phyloP scores from a whole-genome alignment of 1,284 basidiomycete species.

The Polyporus tsugae region DNA sequence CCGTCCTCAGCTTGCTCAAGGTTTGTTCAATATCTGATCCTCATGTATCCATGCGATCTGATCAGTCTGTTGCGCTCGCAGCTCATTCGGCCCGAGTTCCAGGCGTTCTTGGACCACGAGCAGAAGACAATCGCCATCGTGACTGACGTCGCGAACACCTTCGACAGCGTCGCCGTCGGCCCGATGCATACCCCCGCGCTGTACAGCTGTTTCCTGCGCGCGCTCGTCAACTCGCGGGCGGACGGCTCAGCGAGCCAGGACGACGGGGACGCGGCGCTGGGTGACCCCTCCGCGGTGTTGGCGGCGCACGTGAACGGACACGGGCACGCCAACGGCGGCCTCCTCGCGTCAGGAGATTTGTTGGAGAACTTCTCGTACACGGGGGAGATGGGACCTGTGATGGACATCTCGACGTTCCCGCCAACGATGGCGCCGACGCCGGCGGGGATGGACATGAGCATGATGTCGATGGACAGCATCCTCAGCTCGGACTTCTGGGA shows the following conservation, averaged over 20 bases:
- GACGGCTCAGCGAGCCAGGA: constrained; percentile 41
- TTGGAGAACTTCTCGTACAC: constrained; percentile 68
- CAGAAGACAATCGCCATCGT: constrained; percentile 76
- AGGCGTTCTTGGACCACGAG: constrained; percentile 78
- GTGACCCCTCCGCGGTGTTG: background rate
- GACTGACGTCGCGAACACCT: constrained; percentile 81
- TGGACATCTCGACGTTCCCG: constrained; percentile 82
- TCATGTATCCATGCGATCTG: background rate
- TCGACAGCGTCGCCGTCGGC: constrained; percentile 80
- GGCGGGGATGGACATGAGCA: constrained; percentile 54
- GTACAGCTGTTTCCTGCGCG: constrained; percentile 87
- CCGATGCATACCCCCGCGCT: constrained; percentile 85
- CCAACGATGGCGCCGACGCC: constrained; percentile 76
- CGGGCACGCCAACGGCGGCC: background rate
- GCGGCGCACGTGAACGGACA: constrained; percentile 16
- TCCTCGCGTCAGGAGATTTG: constrained; percentile 17
- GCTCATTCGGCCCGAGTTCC: constrained; percentile 86
- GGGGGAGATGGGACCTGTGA: constrained; percentile 82
- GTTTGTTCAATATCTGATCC: constrained; percentile 46
- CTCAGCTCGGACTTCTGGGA: constrained; percentile 85
- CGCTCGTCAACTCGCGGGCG: constrained; percentile 72
- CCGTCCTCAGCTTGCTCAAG: constrained; percentile 88
- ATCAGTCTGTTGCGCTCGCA: constrained; percentile 40
- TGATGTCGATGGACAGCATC: constrained; percentile 82
- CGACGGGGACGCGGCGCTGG: background rate